Base-by-base conservation (phyloP, 768 basidiomycete species). In the Macrocybe gigantea region DNA sequence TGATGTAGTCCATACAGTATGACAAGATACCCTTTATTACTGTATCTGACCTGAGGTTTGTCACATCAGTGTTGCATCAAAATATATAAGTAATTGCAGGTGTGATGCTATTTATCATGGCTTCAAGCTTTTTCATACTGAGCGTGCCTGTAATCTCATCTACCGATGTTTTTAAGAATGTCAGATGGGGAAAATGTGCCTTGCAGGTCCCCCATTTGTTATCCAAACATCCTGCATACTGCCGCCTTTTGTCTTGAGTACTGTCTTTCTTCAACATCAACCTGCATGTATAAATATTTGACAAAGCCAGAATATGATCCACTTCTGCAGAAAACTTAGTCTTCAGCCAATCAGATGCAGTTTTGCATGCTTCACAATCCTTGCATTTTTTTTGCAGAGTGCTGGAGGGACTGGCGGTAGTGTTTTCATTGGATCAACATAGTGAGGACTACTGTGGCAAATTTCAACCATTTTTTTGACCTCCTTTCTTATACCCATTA, bases 1-100 rank as follows among this genome's bases (percentile, higher is more conserved):
- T 72, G 0, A 75, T 61, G 53, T 77, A 77, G 33, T 76, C 70
- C 5, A 71, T 60, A 0, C 72, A 60, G 57, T 73, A 73, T 14
- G 62, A 54, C 0, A 72, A 49, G 2, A 70, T 58, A 11, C 67
- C 60, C 43, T 72, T 70, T 1, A 74, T 60, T 1, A 65, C 57
- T 3, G 72, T 73, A 0, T 72, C 71, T 13, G 68, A 71, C 12
- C 64, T 42, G 1, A 73, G 42, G 46, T 64, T 63, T 0, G 68
- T 67, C 0, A 68, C 61, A 57, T 73, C 70, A 5, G 68, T 65
- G 44, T 74, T 74, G 44, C 66, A 69, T 6, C 65, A 35, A 2
- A 70, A 13, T 0, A 69, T 14, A 53, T 70, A 71, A 1, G 66
- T 63, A 0, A 73, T 4, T 0, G 48, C 29, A 7, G 60, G 48